Evolutionary conservation across 345 rosid species (phyloP).

Genomic region (Trapa bicornis): DNA sequence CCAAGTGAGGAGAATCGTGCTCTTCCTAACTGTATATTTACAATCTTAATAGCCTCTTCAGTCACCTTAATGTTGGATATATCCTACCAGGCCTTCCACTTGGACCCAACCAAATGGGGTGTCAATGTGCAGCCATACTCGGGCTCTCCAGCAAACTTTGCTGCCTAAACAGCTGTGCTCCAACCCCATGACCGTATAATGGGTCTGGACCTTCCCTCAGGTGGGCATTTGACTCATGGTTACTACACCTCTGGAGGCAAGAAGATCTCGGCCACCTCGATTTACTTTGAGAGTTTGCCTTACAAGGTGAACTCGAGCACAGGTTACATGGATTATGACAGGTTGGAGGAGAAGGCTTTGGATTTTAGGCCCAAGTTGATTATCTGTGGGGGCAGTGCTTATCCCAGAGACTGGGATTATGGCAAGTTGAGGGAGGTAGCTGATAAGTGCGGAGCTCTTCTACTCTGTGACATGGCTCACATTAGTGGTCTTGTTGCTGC

Average conservation of each 20-base stretch:
- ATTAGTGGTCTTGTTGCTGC: conserved; percentile 99
- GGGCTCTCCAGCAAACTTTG: conserved; percentile 97
- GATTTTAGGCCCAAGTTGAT: conserved; percentile 92
- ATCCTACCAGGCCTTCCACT: conserved; percentile 36
- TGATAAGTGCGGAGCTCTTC: conserved; percentile 84
- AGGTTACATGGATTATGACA: conserved; percentile 85
- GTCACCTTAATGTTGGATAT: too few species aligned
- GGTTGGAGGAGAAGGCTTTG: conserved; percentile 95
- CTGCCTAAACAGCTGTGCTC: conserved; percentile 94
- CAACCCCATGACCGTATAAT: conserved; percentile 95
- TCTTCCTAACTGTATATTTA: not conserved
- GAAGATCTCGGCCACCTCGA: conserved; percentile 98
- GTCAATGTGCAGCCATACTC: conserved; percentile 99
- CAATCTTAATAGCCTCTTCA: not conserved
- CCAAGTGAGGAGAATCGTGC: not conserved
- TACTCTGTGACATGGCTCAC: conserved; percentile 99
- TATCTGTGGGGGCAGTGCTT: conserved; percentile 99
- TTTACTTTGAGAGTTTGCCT: conserved; percentile 97
- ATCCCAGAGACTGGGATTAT: conserved; percentile 98
- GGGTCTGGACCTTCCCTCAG: conserved; percentile 96
- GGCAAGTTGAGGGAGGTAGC: conserved; percentile 64
- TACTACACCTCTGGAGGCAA: conserved; percentile 94
- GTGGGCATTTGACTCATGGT: conserved; percentile 95
- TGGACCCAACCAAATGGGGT: conserved; percentile 71
- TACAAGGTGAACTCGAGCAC: conserved; percentile 78